Evolutionary conservation across 2,329 filamentous ascomycete species (phyloP).

Genomic region (Cylindrodendrum hubeiense): DNA sequence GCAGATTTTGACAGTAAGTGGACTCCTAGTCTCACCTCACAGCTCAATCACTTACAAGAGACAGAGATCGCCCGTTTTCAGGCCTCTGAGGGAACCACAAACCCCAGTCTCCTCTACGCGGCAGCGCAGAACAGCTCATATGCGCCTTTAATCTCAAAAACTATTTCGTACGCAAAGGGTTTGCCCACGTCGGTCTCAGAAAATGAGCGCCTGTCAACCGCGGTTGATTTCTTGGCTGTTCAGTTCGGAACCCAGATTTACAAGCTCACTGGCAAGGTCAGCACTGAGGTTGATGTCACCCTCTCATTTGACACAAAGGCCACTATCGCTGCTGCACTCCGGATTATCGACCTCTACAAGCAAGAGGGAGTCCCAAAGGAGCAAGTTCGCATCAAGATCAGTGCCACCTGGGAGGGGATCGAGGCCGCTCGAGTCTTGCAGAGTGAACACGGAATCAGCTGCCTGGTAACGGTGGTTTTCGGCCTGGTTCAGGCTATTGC

Average conservation of each 20-base stretch:
- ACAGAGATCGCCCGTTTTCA: not conserved
- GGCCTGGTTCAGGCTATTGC: not conserved
- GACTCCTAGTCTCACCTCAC: not conserved
- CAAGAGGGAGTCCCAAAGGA: not conserved
- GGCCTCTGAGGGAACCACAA: not conserved
- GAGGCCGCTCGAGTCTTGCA: not conserved
- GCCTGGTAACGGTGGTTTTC: not conserved
- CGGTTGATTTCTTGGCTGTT: not conserved
- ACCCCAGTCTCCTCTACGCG: not conserved
- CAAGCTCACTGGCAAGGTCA: slow-evolving; percentile 1
- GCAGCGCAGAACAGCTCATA: not conserved
- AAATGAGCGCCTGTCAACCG: not conserved
- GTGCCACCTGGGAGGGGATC: slow-evolving; percentile 4
- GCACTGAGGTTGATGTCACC: not conserved
- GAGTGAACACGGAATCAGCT: not conserved
- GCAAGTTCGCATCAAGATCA: slow-evolving; percentile 2
- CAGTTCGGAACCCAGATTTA: slow-evolving; percentile 4
- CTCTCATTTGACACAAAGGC: not conserved
- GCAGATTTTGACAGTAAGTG: not conserved
- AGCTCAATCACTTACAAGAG: not conserved
- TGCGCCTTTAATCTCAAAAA: not conserved
- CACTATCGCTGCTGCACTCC: not conserved
- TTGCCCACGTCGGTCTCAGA: not conserved
- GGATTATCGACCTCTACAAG: slow-evolving; percentile 6
- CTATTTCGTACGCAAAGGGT: not conserved